Conservation (phyloP, 805 yeast species). For the Yamadazyma takamatsuzukensis region DNA sequence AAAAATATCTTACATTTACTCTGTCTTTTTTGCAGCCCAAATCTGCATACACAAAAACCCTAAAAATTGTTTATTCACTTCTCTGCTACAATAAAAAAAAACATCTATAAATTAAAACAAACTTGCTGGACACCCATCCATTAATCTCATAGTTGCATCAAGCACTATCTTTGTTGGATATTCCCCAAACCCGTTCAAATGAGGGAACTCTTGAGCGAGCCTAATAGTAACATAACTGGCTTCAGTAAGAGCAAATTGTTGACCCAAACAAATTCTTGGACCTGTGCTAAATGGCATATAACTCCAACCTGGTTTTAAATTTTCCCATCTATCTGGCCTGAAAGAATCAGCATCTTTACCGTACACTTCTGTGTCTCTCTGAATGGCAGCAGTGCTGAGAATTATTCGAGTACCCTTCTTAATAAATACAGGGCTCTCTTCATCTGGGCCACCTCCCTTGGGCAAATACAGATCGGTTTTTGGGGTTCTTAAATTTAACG, state of each 20-base stretch:
- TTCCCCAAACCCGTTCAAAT: constrained; percentile 6
- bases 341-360: constrained; percentile 44
- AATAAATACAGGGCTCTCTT: constrained; percentile 25
- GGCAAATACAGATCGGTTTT: constrained; percentile 25
- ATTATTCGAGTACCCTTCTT: constrained; percentile 40
- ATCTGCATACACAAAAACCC: neutral
- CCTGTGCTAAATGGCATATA: constrained; percentile 55
- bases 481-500: constrained; percentile 28
- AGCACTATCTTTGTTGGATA: constrained; percentile 29
- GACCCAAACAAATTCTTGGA: constrained; percentile 54
- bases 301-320: constrained; percentile 41
- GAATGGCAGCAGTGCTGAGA: constrained; percentile 40
- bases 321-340: constrained; percentile 49
- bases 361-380: constrained; percentile 35
- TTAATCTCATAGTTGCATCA: constrained; percentile 25
- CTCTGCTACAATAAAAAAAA: too few relatives aligned
- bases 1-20: neutral
- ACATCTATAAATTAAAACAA: too few relatives aligned
- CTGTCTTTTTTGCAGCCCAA: neutral
- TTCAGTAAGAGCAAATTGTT: constrained; percentile 54
- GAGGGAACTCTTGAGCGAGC: constrained; percentile 22
- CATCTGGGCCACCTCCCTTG: constrained; percentile 27
- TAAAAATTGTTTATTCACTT: too few relatives aligned
- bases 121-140: too few relatives aligned
- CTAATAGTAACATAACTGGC: constrained; percentile 44